Evolutionary conservation across 2,329 filamentous ascomycete species (phyloP).

Genomic region (Sporothrix brasiliensis): DNA sequence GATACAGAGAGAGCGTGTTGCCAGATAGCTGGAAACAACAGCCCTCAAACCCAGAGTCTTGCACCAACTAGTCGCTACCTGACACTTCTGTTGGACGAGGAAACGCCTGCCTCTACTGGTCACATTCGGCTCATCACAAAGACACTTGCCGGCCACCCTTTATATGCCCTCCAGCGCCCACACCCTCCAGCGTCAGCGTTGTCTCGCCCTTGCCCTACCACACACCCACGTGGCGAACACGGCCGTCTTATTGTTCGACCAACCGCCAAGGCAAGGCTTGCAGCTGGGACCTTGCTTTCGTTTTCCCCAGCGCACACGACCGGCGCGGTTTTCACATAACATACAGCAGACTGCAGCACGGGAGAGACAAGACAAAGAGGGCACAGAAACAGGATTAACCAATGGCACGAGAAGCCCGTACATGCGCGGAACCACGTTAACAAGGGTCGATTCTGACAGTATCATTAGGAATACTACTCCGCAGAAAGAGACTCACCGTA

Average conservation of each 20-base stretch:
- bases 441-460: background rate
- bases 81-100: background rate
- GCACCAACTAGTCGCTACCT: constrained; percentile 12
- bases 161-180: constrained; percentile 18
- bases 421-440: background rate
- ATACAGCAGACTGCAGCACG: background rate
- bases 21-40: background rate
- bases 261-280: background rate
- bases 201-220: constrained; percentile 17
- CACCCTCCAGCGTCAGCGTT: background rate
- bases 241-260: background rate
- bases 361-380: background rate
- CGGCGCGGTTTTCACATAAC: background rate
- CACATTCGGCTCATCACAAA: background rate
- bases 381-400: background rate
- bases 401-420: background rate
- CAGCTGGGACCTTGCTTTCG: background rate
- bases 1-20: background rate
- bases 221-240: constrained; percentile 23
- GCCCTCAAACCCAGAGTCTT: background rate
- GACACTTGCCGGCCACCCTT: background rate
- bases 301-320: background rate
- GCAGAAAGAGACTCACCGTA: background rate
- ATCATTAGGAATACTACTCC: background rate
- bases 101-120: background rate